A percentile compares a stretch with the other conserved stretches of the same genome.
These are phyloP conservation scores for Candida boleticola DNA, from an alignment of 805 yeast genomes.

Conservation along the genomic window DNA sequence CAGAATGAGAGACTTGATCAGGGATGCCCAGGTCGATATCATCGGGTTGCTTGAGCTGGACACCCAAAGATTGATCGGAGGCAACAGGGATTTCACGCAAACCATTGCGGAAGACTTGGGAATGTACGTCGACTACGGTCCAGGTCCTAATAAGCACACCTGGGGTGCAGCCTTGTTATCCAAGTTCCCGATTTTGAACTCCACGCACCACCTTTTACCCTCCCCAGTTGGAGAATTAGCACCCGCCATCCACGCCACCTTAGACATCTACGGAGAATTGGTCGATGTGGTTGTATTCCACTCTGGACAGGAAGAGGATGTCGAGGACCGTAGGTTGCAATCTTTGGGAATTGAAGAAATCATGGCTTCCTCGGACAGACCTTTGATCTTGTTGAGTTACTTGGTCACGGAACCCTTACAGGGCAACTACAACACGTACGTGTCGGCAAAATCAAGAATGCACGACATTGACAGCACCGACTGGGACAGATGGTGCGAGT, in stretches of 20 bases:
- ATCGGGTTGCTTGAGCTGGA: slow-evolving; percentile 90
- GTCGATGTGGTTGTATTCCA: slow-evolving; percentile 97
- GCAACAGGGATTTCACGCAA: slow-evolving; percentile 92
- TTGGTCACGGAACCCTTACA: slow-evolving; percentile 82
- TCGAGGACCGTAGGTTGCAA: slow-evolving; percentile 87
- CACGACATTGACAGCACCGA: slow-evolving; percentile 90
- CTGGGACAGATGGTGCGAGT: slow-evolving; percentile 99
- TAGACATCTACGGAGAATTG: slow-evolving; percentile 81
- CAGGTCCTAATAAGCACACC: slow-evolving; percentile 96
- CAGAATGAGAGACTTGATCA: slow-evolving; percentile 79
- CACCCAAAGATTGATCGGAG: slow-evolving; percentile 91
- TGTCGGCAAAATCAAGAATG: slow-evolving; percentile 80
- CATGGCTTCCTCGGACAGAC: slow-evolving; percentile 80
- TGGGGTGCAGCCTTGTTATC: slow-evolving; percentile 96
- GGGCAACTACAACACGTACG: slow-evolving; percentile 92
- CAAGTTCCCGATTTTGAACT: slow-evolving; percentile 87
- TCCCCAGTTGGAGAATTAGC: slow-evolving; percentile 98
- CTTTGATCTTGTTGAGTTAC: slow-evolving; percentile 85
- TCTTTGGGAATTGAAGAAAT: slow-evolving; percentile 70
- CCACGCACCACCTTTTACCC: slow-evolving; percentile 89
- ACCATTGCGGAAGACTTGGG: slow-evolving; percentile 87
- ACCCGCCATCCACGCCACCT: slow-evolving; percentile 95
- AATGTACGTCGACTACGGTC: slow-evolving; percentile 95
- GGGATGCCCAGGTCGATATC: slow-evolving; percentile 86
- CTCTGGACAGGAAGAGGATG: slow-evolving; percentile 97